Evolutionary conservation across 2,329 filamentous ascomycete species (phyloP), one percentile per base, ranked within the genome.

Genomic region (Apiospora koreana): DNA sequence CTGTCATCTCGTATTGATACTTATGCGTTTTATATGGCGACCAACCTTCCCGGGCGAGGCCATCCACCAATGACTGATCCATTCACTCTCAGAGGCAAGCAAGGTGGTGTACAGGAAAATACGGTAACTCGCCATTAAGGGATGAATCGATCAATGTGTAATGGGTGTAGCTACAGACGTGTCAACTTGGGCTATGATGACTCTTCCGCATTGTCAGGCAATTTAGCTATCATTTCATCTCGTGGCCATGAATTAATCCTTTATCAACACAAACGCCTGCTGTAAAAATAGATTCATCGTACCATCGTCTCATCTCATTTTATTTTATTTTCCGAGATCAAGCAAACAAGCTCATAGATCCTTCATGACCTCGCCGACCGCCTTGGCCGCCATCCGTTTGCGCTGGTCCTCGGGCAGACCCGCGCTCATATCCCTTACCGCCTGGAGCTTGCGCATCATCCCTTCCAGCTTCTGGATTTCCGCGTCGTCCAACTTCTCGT

Each of bases 391-490:
- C 80, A 91, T 84, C 72, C 84, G 85, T 78, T 85, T 88, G 74
- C 88, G 84, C 80, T 92, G 88, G 35, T 87, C 86, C 76, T 89
- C 87, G 1, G 88, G 84, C 78, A 92, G 77, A 10, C 87, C 88
- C 16, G 87, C 86, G 41, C 86, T 88, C 73, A 88, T 85, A 69
- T 92, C 89, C 76, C 85, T 81, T 10, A 88, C 88, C 1, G 88
- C 88, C 79, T 89, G 88, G 71, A 93, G 81, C 78, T 88, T 91
- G 67, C 84, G 80, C 88, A 92, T 91, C 86, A 92, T 88, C 68
- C 81, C 80, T 75, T 91, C 89, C 41, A 92, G 77, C 77, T 88
- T 87, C 75, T 86, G 84, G 21, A 92, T 84, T 43, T 89, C 86
- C 5, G 86, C 83, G 0, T 86, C 84, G 21, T 79, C 81, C 2